Base-by-base conservation (phyloP, 1,284 basidiomycete species). In the Ceratorhiza oryzae-sativae region DNA sequence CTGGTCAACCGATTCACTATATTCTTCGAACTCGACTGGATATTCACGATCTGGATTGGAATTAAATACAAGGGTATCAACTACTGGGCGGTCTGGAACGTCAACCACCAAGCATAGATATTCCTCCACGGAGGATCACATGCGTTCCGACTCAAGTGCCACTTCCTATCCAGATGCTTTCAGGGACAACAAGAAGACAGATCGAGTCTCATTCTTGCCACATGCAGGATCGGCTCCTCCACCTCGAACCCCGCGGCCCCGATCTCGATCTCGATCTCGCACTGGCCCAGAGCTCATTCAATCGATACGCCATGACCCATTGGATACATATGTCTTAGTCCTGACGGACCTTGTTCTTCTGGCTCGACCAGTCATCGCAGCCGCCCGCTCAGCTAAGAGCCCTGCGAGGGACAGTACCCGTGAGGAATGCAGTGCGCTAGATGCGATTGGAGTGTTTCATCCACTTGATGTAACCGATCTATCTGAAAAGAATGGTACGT, bases 311-410 rank as follows among this genome's bases (percentile, higher is more conserved):
- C 3, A 45, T 18, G 65, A 68, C 68, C 75, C 79, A 73, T 70
- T 75, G 12, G 76, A 72, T 36, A 78, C 86, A 1, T 85, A 87
- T 76, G 83, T 84, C 51, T 85, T 91, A 68, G 83, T 93, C 8
- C 92, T 93, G 78, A 87, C 87, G 45, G 91, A 93, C 80, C 76
- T 92, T 42, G 78, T 92, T 25, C 76, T 92, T 34, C 77, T 92
- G 23, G 83, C 85, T 18, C 80, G 80, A 32, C 79, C 79, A 10
- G 46, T 77, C 23, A 76, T 72, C 49, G 80, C 77, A 67, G 59
- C 49, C 71, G 65, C 65, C 71, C 56, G 72, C 51, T 65, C 53
- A 59, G 30, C 53, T 27, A 75, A 73, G 77, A 77, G 74, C 74
- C 75, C 76, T 27, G 65, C 76, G 60, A 77, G 75, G 41, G 71